Percentiles rank a stretch among this genome's conserved stretches.
phyloP scores from a whole-genome alignment of 768 basidiomycete species.

The Boletus eberwhitei region DNA sequence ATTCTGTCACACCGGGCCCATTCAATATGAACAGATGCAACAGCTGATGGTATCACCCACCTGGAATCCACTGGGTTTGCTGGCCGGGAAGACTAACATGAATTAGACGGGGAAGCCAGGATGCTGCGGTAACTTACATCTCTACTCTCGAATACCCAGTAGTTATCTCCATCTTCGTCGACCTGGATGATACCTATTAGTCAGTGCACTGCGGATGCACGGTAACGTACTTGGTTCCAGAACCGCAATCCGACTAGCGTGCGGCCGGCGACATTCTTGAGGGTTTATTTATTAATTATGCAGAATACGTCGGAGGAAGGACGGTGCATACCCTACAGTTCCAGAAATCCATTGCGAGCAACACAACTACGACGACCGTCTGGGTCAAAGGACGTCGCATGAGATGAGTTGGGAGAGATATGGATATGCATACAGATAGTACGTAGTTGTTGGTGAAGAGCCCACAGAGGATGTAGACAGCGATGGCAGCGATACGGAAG shows the following conservation, averaged over 20 bases:
- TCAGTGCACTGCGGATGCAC: background rate
- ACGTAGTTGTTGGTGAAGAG: conserved; percentile 90
- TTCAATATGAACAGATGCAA: conserved; percentile 6
- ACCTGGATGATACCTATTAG: conserved; percentile 47
- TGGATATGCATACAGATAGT: conserved; percentile 63
- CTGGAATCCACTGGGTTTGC: conserved; percentile 86
- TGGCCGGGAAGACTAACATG: conserved; percentile 72
- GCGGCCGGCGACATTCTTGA: conserved; percentile 88
- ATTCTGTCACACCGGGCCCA: conserved; percentile 49
- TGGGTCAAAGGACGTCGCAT: conserved; percentile 22
- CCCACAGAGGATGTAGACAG: conserved; percentile 91
- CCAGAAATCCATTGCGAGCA: conserved; percentile 98
- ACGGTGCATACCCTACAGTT: conserved; percentile 71
- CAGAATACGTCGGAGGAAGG: background rate
- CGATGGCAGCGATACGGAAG: conserved; percentile 85
- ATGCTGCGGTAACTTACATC: conserved; percentile 58
- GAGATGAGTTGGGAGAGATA: background rate
- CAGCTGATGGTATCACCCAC: conserved; percentile 40
- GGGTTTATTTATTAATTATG: conserved; percentile 1
- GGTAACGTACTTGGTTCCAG: conserved; percentile 80
- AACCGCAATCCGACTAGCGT: conserved; percentile 93
- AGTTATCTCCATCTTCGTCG: conserved; percentile 92
- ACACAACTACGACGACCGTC: conserved; percentile 90
- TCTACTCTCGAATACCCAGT: conserved; percentile 97
- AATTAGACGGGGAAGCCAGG: conserved; percentile 9